Evolutionary conservation across 345 rosid genomes (phyloP), one percentile per base, ranked within the genome.

Genomic region (Psidium friedrichsthalianum): DNA sequence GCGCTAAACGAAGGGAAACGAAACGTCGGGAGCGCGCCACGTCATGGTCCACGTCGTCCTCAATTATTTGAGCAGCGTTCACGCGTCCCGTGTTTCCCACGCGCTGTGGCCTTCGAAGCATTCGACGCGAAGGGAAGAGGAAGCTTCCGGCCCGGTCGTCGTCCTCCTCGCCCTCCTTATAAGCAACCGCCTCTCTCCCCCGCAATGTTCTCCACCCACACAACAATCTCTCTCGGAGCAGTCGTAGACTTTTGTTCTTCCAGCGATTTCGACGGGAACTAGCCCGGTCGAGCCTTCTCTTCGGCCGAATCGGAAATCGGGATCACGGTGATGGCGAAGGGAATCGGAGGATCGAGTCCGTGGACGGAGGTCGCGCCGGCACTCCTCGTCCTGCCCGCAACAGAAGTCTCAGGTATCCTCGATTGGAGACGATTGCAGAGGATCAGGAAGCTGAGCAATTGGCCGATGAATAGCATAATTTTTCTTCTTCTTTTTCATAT

Each of bases 361-460:
- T 91, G 91, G 91, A 56, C 82, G 76, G 94, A 92, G 82, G 88
- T 90, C 11, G 91, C 90, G 20, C 93, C 92, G 1, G 85, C 90
- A 10, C 88, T 86, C 25, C n/a, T 92, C 59, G 40, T 90, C 55
- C 86, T 87, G n/a, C 61, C 82, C 84, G n/a, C 42, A 0, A 1
- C 74, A 90, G 82, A 84, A 64, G 84, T 47, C 89, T 90, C 7
- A 87, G 44, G 64, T 69, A 82, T 32, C 91, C 92, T 3, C 83
- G 4, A 2, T 56, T 93, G 76, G 93, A 90, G 91, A 92, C 94
- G 4, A 93, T 93, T n/a, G 22, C 74, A 15, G 20, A 57, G 32
- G 95, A 93, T 84, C 93, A 87, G 51, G 94, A 89, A 44, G 82
- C 55, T 3, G 93, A 90, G 58, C 91, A 83, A 22, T 8, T 9